phyloP scores from a whole-genome alignment of 202 grass and related monocot genomes.

The Thinopyrum obtusiflorum region DNA sequence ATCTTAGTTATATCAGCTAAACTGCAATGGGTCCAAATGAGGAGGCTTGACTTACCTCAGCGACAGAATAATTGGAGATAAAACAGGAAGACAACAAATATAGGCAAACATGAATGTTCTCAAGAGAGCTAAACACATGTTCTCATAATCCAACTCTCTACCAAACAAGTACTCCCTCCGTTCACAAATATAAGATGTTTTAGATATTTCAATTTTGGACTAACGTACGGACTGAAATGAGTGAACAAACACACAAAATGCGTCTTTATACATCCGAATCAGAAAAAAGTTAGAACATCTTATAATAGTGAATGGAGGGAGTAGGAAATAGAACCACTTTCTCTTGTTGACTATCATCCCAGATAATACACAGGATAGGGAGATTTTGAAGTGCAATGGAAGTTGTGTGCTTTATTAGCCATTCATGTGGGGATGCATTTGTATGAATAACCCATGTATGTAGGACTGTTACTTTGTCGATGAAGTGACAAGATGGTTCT shows the following conservation, averaged over 20 bases:
- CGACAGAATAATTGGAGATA: not conserved
- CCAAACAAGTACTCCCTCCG: not conserved
- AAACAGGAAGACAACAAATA: not conserved
- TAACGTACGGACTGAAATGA: no score
- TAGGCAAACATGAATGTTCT: not conserved
- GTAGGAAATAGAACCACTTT: not conserved
- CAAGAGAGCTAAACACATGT: not conserved
- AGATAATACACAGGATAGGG: not conserved
- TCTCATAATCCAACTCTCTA: not conserved
- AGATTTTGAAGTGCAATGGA: not conserved
- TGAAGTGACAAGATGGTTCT: not conserved
- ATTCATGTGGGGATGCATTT: not conserved
- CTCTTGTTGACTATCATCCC: not conserved
- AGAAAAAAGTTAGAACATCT: no score
- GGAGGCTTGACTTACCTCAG: not conserved
- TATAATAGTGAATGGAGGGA: no score
- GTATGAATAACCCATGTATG: not conserved
- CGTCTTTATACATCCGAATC: no score
- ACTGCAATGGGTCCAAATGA: not conserved
- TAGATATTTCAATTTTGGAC: no score
- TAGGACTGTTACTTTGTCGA: not conserved
- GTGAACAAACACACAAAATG: no score
- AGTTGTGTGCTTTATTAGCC: not conserved
- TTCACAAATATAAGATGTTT: no score
- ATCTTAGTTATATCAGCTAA: constrained; percentile 20